Evolutionary conservation across 495 filamentous ascomycete genomes (phyloP).

Genomic region (Friedmanniomyces simplex): DNA sequence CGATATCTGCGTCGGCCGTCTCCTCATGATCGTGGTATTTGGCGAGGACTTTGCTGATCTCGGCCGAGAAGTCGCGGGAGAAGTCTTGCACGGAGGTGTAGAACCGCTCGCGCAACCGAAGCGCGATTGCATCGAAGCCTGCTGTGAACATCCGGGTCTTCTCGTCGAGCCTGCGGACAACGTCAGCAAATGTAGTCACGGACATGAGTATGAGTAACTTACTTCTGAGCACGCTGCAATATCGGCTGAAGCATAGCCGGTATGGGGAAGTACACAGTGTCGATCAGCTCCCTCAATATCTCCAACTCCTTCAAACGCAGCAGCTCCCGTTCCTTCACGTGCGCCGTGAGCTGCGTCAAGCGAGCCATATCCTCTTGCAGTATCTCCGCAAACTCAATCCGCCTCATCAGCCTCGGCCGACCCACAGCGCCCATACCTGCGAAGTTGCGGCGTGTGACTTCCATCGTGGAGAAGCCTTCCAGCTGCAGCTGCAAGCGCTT

Average conservation of each 20-base stretch:
- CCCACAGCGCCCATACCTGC: conserved; percentile 81
- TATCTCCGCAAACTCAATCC: conserved; percentile 76
- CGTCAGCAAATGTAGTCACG: conserved; percentile 30
- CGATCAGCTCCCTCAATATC: conserved; percentile 63
- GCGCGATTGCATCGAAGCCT: conserved; percentile 52
- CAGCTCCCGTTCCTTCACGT: conserved; percentile 60
- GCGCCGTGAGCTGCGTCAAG: conserved; percentile 55
- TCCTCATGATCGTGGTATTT: conserved; percentile 44
- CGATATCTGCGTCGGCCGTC: conserved; percentile 41
- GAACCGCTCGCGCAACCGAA: conserved; percentile 55
- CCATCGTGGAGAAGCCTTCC: conserved; percentile 92
- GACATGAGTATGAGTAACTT: conserved; percentile 12
- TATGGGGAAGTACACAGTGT: conserved; percentile 84
- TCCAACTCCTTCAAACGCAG: conserved; percentile 66
- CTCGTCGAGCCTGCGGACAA: conserved; percentile 51
- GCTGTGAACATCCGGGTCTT: conserved; percentile 56
- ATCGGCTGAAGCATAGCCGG: conserved; percentile 67
- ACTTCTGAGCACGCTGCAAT: conserved; percentile 63
- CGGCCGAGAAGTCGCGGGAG: conserved; percentile 56
- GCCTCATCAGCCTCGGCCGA: conserved; percentile 60
- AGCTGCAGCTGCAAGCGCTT: conserved; percentile 88
- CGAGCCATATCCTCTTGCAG: conserved; percentile 67
- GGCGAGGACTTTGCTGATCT: conserved; percentile 37
- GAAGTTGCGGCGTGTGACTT: conserved; percentile 88
- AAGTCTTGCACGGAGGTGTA: conserved; percentile 70